Base-by-base conservation (phyloP, 768 basidiomycete genomes). In the Gymnopilus junonius region DNA sequence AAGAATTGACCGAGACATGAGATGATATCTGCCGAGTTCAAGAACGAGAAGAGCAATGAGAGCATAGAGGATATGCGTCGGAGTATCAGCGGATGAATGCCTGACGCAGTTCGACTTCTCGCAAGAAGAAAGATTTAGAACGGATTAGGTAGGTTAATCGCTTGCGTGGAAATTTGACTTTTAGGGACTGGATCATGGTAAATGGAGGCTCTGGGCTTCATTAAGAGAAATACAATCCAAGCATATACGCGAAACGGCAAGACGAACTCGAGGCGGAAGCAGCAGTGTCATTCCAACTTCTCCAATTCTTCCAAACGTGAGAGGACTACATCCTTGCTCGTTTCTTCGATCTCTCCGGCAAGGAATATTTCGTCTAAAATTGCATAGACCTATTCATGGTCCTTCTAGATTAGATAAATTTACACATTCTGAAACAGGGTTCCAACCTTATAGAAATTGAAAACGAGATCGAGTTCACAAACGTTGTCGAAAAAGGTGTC, bases 401-500 rank as follows among this genome's bases (percentile, higher is more conserved):
- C 37, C 29, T 35, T 8, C 46, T 17, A 20, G 40, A 50, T 53
- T 14, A 25, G 37, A 48, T 29, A 57, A 61, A 8, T 12, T 17
- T 43, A 58, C 17, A 34, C 12, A 55, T n/a, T 29, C 34, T 21
- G 14, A 39, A 8, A 58, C 5, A 37, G 23, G 21, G 14, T 29
- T 32, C 61, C 31, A 56, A 68, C 66, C 61, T 99, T 99, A 79
- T 99, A 97, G 74, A 99, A 99, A 76, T 98, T 98, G 82, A 99
- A 99, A 2, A 99, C 97, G 0, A 99, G 85, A 73, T 99, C 97
- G 31, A 98, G 82, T 75, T 98, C 96, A 79, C 97, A 98, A 1
- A 99, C 97, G 69, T 99, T 99, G 73, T 98, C 95, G 71, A 99
- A 99, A 82, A 99, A 99, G 0, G 95, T 89, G 74, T 99, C 97